phyloP scores from a whole-genome alignment of 768 basidiomycete genomes.

The Hirschioporus abietinus region DNA sequence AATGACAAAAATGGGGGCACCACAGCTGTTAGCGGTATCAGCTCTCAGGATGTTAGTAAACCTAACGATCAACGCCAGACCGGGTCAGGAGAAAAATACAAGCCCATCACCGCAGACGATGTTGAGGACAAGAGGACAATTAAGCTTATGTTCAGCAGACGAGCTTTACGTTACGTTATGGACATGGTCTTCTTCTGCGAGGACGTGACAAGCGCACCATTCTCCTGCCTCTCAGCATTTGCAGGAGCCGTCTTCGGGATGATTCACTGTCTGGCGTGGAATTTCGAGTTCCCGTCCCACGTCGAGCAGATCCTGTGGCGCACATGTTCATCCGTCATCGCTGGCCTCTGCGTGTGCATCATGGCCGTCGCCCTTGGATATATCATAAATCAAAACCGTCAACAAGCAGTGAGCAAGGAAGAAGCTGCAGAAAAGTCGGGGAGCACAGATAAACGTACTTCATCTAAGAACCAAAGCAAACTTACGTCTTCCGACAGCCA shows the following conservation, averaged over 20 bases:
- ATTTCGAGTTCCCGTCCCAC: constrained; percentile 19
- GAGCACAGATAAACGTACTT: too few species aligned
- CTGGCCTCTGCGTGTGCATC: constrained; percentile 1
- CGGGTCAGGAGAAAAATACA: too few species aligned
- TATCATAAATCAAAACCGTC: not conserved
- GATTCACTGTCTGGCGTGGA: constrained; percentile 26
- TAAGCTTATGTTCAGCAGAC: not conserved
- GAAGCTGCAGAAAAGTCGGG: too few species aligned
- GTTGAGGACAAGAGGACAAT: not conserved
- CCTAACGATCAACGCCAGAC: too few species aligned
- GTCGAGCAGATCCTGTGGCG: constrained; percentile 22
- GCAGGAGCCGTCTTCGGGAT: constrained; percentile 16
- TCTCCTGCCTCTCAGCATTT: not conserved
- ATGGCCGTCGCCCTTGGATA: not conserved
- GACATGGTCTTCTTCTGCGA: not conserved
- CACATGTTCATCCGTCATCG: constrained; percentile 15
- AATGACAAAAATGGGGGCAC: too few species aligned
- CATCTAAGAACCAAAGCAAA: too few species aligned
- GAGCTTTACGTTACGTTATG: not conserved
- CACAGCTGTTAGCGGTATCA: too few species aligned
- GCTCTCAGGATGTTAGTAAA: too few species aligned
- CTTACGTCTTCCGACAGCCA: too few species aligned
- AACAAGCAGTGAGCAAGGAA: too few species aligned
- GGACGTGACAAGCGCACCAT: not conserved
- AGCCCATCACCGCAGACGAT: not conserved